phyloP scores from a whole-genome alignment of 495 filamentous ascomycete species.

The Neurospora tetraspora region DNA sequence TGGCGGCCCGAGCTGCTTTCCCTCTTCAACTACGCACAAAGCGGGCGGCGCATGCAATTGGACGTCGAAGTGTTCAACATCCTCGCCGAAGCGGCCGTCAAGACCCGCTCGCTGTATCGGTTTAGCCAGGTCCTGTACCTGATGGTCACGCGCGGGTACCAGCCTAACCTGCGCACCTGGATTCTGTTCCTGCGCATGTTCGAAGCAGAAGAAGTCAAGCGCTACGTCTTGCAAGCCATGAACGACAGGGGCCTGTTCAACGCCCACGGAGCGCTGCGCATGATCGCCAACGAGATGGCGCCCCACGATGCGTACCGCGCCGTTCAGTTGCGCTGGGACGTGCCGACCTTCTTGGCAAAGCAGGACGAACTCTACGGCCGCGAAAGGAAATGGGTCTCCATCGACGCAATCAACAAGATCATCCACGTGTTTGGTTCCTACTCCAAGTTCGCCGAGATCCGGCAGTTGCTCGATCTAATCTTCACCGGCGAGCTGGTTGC shows the following conservation, averaged over 20 bases:
- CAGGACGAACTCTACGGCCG: conserved; percentile 26
- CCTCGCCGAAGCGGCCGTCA: conserved; percentile 22
- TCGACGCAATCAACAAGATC: conserved; percentile 20
- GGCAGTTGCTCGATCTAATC: conserved; percentile 18
- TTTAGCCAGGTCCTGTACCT: conserved; percentile 22
- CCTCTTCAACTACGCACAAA: conserved; percentile 15
- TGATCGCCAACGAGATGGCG: conserved; percentile 25
- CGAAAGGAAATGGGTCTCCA: conserved; percentile 22
- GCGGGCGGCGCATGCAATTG: conserved; percentile 13
- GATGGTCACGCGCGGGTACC: conserved; percentile 22
- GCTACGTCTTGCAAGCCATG: conserved; percentile 26
- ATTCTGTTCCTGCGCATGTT: conserved; percentile 29
- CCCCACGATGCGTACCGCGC: conserved; percentile 22
- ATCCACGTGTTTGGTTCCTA: conserved; percentile 21
- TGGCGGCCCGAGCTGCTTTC: conserved; percentile 5
- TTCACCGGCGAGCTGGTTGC: neutral
- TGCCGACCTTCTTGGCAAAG: conserved; percentile 15
- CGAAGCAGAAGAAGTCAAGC: conserved; percentile 25
- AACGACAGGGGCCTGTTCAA: conserved; percentile 15
- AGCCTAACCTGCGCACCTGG: conserved; percentile 29
- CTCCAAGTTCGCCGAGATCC: conserved; percentile 13
- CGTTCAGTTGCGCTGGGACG: conserved; percentile 11
- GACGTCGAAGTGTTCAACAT: conserved; percentile 26
- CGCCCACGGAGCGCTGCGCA: conserved; percentile 7
- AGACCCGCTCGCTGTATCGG: conserved; percentile 16